phyloP scores from a whole-genome alignment of 2,329 filamentous ascomycete species.

The Penicillium sp. region DNA sequence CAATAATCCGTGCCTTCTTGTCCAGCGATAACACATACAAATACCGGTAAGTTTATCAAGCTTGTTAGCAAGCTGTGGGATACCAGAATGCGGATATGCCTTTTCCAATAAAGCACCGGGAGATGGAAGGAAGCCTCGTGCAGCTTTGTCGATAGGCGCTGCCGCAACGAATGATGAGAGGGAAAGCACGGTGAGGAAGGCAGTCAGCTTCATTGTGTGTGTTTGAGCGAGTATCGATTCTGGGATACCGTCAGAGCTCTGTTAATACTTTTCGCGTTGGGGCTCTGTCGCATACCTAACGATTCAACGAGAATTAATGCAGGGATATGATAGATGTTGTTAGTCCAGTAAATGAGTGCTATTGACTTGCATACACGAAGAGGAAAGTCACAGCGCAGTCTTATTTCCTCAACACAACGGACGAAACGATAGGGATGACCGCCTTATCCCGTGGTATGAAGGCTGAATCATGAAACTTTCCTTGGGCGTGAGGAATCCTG shows the following conservation, averaged over 20 bases:
- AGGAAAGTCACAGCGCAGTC: background rate
- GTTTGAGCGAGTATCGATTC: background rate
- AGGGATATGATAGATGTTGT: background rate
- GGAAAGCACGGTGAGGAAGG: constrained; percentile 9
- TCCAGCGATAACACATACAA: constrained; percentile 4
- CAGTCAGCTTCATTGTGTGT: constrained; percentile 16
- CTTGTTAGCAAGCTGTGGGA: constrained; percentile 10
- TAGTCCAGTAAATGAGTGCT: background rate
- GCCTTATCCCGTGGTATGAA: background rate
- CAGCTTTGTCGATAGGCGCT: constrained; percentile 2
- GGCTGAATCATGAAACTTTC: background rate
- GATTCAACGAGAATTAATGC: background rate
- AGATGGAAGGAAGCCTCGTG: constrained; percentile 10
- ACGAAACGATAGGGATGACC: background rate
- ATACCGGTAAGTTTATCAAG: constrained; percentile 7
- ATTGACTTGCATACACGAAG: background rate
- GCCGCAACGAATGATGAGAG: constrained; percentile 8
- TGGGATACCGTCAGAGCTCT: background rate
- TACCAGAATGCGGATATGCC: constrained; percentile 17
- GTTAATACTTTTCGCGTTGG: background rate
- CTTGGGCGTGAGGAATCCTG: background rate
- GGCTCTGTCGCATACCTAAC: background rate
- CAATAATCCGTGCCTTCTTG: background rate
- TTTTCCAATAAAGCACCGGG: constrained; percentile 13
- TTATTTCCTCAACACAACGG: background rate